Conservation (phyloP, 1,139 yeast genomes). For the Diutina catenulata region DNA sequence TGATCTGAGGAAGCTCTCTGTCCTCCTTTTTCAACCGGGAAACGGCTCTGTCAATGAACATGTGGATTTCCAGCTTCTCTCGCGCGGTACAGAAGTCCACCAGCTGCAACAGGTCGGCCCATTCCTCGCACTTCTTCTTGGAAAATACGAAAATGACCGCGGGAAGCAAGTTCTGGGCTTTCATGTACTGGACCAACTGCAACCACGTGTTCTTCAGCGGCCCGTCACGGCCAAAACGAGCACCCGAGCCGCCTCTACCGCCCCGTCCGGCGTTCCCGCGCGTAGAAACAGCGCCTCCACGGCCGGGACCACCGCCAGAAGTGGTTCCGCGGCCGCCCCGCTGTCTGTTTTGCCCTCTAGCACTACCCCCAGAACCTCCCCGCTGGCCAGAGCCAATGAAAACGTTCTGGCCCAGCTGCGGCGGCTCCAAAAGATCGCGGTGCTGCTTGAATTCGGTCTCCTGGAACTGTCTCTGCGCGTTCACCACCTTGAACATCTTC, state of each 20-base stretch:
- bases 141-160: conserved; percentile 96
- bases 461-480: too few species aligned
- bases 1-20: conserved; percentile 86
- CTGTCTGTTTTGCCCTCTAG: conserved; percentile 25
- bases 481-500: conserved; percentile 96
- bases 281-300: conserved; percentile 13
- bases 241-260: conserved; percentile 14
- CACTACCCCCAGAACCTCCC: conserved; percentile 35
- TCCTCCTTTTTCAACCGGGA: conserved; percentile 80
- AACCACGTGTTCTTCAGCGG: conserved; percentile 77
- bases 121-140: conserved; percentile 89
- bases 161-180: conserved; percentile 90
- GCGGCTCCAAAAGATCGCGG: conserved; percentile 55
- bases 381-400: conserved; percentile 31
- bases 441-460: too few species aligned
- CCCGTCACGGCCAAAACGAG: conserved; percentile 40
- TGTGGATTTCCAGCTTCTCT: conserved; percentile 80
- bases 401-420: conserved; percentile 10
- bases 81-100: conserved; percentile 87
- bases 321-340: too few species aligned
- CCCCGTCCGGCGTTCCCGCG: conserved; percentile 18
- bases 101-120: conserved; percentile 91
- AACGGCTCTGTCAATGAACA: conserved; percentile 84
- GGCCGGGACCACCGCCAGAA: conserved; percentile 15
- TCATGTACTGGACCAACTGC: conserved; percentile 77